These are phyloP conservation scores for Coffea eugenioides DNA, from an alignment of 257 asterid species.

Conservation along the genomic window DNA sequence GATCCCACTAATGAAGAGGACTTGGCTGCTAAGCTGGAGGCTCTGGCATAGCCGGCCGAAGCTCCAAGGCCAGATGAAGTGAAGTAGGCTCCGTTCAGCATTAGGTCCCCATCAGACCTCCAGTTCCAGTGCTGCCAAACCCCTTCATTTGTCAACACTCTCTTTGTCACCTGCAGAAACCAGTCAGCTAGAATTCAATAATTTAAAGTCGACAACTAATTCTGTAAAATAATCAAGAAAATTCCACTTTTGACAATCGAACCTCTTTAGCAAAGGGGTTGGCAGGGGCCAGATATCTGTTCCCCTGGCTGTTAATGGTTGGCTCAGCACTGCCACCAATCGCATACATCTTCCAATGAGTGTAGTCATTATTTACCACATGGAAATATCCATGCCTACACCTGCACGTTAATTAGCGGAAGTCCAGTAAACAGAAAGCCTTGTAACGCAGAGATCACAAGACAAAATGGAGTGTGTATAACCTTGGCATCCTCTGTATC, in stretches of 20 bases:
- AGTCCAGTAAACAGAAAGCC: not conserved
- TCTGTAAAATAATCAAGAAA: not conserved
- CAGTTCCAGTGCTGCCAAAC: slow-evolving; percentile 87
- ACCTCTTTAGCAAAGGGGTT: slow-evolving; percentile 88
- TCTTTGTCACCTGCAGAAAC: slow-evolving; percentile 63
- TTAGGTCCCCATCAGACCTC: slow-evolving; percentile 91
- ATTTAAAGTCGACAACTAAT: not conserved
- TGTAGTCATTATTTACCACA: slow-evolving; percentile 90
- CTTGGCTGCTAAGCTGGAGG: slow-evolving; percentile 85
- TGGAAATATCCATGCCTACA: slow-evolving; percentile 94
- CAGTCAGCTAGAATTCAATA: not conserved
- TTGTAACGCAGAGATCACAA: not conserved
- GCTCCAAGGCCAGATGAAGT: slow-evolving; percentile 69
- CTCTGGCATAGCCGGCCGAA: slow-evolving; percentile 70
- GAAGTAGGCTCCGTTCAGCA: slow-evolving; percentile 90
- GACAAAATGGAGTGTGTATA: not conserved
- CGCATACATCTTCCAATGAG: slow-evolving; percentile 94
- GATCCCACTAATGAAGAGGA: slow-evolving; percentile 63
- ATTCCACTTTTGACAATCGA: not conserved
- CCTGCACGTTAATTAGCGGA: slow-evolving; percentile 38
- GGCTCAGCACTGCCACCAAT: slow-evolving; percentile 97
- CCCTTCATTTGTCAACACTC: slow-evolving; percentile 37
- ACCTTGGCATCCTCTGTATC: slow-evolving; percentile 64
- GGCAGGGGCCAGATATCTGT: slow-evolving; percentile 77
- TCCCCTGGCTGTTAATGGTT: slow-evolving; percentile 93